Evolutionary conservation across 352 stramenopile genomes (phyloP).

Genomic region (Pythium dissotocum): DNA sequence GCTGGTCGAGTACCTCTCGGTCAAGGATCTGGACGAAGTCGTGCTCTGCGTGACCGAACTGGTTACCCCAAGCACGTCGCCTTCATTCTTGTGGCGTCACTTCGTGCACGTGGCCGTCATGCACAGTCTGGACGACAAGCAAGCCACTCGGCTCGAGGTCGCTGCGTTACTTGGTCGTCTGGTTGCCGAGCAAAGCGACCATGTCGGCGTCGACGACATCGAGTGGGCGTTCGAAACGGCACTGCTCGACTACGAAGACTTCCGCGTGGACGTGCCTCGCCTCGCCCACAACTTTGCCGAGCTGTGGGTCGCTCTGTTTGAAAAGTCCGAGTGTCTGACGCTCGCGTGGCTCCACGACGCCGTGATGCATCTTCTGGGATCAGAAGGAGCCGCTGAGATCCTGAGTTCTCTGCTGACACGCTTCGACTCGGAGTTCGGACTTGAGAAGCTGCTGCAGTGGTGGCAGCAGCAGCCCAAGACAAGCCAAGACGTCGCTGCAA

Average conservation of each 20-base stretch:
- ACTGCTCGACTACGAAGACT: conserved; percentile 69
- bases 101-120: conserved; percentile 59
- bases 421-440: conserved; percentile 33
- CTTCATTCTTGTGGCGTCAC: conserved; percentile 52
- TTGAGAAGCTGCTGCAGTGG: conserved; percentile 50
- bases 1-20: conserved; percentile 74
- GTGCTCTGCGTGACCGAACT: conserved; percentile 78
- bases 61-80: conserved; percentile 19
- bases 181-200: conserved; percentile 29
- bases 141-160: conserved; percentile 46
- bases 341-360: conserved; percentile 55
- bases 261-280: conserved; percentile 74
- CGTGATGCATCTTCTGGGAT: conserved; percentile 40
- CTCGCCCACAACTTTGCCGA: conserved; percentile 59
- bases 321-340: conserved; percentile 40
- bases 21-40: conserved; percentile 76
- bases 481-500: not conserved
- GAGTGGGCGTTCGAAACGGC: conserved; percentile 57
- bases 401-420: conserved; percentile 43
- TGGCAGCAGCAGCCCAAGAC: conserved; percentile 37
- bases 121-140: conserved; percentile 57
- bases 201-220: conserved; percentile 50
- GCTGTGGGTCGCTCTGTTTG: conserved; percentile 62
- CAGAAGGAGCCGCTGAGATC: conserved; percentile 50
- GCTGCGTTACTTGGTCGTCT: conserved; percentile 47